Evolutionary conservation across 2,329 filamentous ascomycete genomes (phyloP).

Genomic region (Scytalidium lignicola): DNA sequence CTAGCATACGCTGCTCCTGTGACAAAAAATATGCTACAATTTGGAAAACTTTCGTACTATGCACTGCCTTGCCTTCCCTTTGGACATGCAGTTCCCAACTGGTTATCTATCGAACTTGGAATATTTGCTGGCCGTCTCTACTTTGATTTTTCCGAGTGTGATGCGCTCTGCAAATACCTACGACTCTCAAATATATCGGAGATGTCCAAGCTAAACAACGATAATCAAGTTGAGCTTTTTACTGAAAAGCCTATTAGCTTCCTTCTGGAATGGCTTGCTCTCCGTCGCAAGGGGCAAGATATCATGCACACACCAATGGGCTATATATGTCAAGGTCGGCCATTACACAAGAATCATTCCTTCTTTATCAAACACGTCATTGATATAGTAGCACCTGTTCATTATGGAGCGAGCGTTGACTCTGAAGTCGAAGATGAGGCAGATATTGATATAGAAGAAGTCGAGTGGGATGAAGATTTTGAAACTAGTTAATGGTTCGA

Average conservation of each 20-base stretch:
- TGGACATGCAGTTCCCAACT: slow-evolving; percentile 37
- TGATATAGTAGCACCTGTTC: neutral
- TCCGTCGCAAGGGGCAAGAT: slow-evolving; percentile 48
- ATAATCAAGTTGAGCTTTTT: slow-evolving; percentile 11
- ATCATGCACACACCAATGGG: slow-evolving; percentile 54
- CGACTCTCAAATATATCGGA: neutral
- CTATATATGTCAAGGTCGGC: slow-evolving; percentile 45
- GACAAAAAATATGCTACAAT: slow-evolving; percentile 51
- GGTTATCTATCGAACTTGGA: slow-evolving; percentile 52
- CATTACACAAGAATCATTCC: slow-evolving; percentile 38
- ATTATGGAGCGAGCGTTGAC: neutral
- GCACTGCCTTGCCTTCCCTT: slow-evolving; percentile 40
- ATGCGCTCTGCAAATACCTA: slow-evolving; percentile 22
- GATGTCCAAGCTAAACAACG: neutral
- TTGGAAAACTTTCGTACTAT: slow-evolving; percentile 48
- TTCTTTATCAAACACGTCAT: slow-evolving; percentile 37
- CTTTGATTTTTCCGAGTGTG: slow-evolving; percentile 43
- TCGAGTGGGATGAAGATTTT: too few species aligned
- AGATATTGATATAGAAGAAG: neutral
- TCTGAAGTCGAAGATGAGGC: neutral
- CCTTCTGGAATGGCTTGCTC: slow-evolving; percentile 50
- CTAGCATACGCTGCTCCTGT: slow-evolving; percentile 53
- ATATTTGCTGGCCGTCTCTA: slow-evolving; percentile 56
- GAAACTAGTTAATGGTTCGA: too few species aligned
- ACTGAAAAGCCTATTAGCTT: slow-evolving; percentile 37